A percentile compares a stretch with the other conserved stretches of the same genome.
These are phyloP conservation scores for Bryum argenteum DNA, from an alignment of 225 moss, liverwort and hornwort species.

Conservation along the genomic window DNA sequence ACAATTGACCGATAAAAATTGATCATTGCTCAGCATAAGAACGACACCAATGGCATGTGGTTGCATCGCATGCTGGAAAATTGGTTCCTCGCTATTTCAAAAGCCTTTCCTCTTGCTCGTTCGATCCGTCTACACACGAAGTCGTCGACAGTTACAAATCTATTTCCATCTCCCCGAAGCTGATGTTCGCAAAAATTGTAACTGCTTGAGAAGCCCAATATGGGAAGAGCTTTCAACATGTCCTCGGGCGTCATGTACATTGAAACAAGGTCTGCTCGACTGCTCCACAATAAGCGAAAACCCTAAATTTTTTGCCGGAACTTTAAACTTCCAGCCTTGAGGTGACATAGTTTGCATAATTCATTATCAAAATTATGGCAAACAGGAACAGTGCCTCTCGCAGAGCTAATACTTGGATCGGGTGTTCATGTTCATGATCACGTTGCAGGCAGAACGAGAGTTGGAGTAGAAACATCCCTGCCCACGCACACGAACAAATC, in stretches of 20 bases:
- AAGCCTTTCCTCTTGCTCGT: not conserved
- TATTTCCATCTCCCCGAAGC: conserved; percentile 18
- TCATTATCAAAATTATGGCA: not conserved
- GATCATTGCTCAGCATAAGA: not conserved
- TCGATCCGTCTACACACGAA: not conserved
- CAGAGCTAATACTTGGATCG: conserved; percentile 3
- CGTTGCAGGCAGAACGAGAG: not conserved
- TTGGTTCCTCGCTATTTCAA: not conserved
- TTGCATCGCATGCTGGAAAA: conserved; percentile 1
- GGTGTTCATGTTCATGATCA: not conserved
- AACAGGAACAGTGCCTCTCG: not conserved
- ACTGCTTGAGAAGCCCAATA: conserved; percentile 23
- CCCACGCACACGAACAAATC: not conserved
- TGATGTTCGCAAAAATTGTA: conserved; percentile 14
- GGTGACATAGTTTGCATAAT: not conserved
- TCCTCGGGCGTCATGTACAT: conserved; percentile 3
- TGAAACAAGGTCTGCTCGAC: not conserved
- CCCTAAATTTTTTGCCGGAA: conserved; percentile 8
- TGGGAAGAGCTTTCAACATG: conserved; percentile 4
- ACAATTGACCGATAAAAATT: conserved; percentile 4
- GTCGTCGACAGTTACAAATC: conserved; percentile 20
- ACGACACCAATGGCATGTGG: not conserved
- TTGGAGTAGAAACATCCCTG: conserved; percentile 7
- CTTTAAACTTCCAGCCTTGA: not conserved
- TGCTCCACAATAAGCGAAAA: conserved; percentile 11